Percentiles rank a stretch among this genome's conserved stretches.
These are phyloP conservation scores for Leccinum ochraceum DNA, from an alignment of 768 basidiomycete species.

Conservation along the genomic window DNA sequence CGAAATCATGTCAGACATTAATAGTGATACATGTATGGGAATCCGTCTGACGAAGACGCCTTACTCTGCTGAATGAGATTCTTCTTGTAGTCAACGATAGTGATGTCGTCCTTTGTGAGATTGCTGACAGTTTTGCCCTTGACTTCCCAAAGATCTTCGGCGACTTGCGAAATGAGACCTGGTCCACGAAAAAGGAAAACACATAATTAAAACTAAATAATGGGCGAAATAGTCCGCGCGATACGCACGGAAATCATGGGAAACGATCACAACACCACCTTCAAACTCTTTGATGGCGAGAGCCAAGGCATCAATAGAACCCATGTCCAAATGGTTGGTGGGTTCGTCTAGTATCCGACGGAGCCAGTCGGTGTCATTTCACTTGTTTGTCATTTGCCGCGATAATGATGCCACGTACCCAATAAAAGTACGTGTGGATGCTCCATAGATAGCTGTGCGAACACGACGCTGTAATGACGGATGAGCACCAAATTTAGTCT, in stretches of 20 bases:
- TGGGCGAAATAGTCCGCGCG: constrained; percentile 4
- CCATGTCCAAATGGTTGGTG: constrained; percentile 98
- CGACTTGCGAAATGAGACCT: constrained; percentile 97
- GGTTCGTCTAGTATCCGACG: constrained; percentile 67
- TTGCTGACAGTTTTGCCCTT: constrained; percentile 92
- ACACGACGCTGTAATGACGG: constrained; percentile 70
- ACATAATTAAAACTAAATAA: constrained; percentile 11
- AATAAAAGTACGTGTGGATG: constrained; percentile 93
- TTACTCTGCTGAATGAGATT: constrained; percentile 77
- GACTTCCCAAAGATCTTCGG: constrained; percentile 99
- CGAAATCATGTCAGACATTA: constrained; percentile 4
- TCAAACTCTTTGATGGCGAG: constrained; percentile 94
- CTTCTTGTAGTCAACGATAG: constrained; percentile 93
- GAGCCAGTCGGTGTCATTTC: constrained; percentile 2
- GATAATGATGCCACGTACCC: constrained; percentile 44
- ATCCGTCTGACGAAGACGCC: constrained; percentile 26
- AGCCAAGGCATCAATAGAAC: constrained; percentile 95
- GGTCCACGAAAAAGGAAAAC: constrained; percentile 12
- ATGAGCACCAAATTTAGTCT: constrained; percentile 14
- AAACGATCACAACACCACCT: constrained; percentile 98
- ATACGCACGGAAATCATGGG: constrained; percentile 95
- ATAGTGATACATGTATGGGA: background rate
- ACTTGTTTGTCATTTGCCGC: constrained; percentile 7
- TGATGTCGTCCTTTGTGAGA: constrained; percentile 87
- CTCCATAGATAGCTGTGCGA: constrained; percentile 96